These are phyloP conservation scores for Akanthomyces lecanii DNA, from an alignment of 2,329 filamentous ascomycete species.

Conservation along the genomic window DNA sequence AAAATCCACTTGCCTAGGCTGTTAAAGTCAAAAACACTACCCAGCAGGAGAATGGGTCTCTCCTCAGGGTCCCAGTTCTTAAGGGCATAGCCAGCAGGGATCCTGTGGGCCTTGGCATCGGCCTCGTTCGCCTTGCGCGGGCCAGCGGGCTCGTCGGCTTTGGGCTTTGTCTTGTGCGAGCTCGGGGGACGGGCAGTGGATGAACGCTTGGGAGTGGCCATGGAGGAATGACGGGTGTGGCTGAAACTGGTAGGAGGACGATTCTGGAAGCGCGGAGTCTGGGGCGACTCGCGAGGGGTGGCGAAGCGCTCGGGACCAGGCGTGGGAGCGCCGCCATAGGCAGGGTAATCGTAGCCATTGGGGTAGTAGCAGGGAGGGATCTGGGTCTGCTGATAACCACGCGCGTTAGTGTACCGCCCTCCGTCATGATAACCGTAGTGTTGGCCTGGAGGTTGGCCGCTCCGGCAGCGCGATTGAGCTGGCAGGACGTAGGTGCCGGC, in stretches of 20 bases:
- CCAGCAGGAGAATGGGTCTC: slow-evolving; percentile 87
- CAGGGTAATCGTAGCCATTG: slow-evolving; percentile 33
- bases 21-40: slow-evolving; percentile 96
- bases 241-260: slow-evolving; percentile 40
- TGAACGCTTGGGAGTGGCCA: slow-evolving; percentile 48
- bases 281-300: slow-evolving; percentile 38
- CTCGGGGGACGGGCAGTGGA: slow-evolving; percentile 47
- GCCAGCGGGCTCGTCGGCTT: slow-evolving; percentile 30
- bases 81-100: slow-evolving; percentile 85
- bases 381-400: slow-evolving; percentile 49
- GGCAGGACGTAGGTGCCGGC: slow-evolving; percentile 51
- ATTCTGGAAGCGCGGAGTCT: slow-evolving; percentile 31
- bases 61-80: slow-evolving; percentile 98
- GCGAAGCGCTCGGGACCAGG: slow-evolving; percentile 14
- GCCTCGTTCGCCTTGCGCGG: slow-evolving; percentile 51
- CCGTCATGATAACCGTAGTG: slow-evolving; percentile 43
- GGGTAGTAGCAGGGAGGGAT: slow-evolving; percentile 25
- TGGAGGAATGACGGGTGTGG: slow-evolving; percentile 45
- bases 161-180: slow-evolving; percentile 34
- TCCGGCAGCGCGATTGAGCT: slow-evolving; percentile 41
- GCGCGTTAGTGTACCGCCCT: slow-evolving; percentile 56
- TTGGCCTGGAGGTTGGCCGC: slow-evolving; percentile 30
- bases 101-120: slow-evolving; percentile 62
- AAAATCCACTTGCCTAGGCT: slow-evolving; percentile 99
- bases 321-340: slow-evolving; percentile 24